phyloP scores from a whole-genome alignment of 2,329 filamentous ascomycete genomes.

The Nemania serpens region DNA sequence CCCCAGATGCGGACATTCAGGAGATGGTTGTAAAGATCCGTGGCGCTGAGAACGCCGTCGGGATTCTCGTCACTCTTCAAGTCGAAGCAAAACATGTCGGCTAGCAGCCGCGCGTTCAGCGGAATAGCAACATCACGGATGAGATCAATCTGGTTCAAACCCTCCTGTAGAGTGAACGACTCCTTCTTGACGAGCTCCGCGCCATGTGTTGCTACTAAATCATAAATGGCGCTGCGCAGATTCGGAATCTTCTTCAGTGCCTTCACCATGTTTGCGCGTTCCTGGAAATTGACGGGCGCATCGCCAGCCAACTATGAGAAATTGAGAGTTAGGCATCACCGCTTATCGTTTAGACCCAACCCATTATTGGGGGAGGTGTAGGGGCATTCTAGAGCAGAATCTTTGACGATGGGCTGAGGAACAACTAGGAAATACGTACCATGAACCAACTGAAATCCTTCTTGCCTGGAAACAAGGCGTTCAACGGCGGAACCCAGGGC shows the following conservation, averaged over 20 bases:
- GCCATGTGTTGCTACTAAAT: conserved; percentile 43
- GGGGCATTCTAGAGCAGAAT: conserved; percentile 27
- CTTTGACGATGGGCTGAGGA: too few relatives aligned
- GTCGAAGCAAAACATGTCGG: conserved; percentile 63
- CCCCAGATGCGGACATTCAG: conserved; percentile 52
- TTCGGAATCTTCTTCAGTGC: conserved; percentile 44
- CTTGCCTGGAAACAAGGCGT: too few relatives aligned
- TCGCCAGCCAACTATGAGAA: conserved; percentile 37
- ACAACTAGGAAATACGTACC: too few relatives aligned
- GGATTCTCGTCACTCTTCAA: conserved; percentile 60
- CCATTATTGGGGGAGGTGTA: too few relatives aligned
- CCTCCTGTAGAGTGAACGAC: conserved; percentile 44
- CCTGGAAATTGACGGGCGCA: neutral
- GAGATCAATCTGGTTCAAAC: conserved; percentile 48
- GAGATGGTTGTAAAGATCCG: conserved; percentile 50
- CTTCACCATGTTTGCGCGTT: conserved; percentile 34
- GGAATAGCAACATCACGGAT: conserved; percentile 63
- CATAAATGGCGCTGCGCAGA: conserved; percentile 39
- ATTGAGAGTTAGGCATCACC: too few relatives aligned
- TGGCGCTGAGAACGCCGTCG: conserved; percentile 48
- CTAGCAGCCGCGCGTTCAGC: conserved; percentile 58
- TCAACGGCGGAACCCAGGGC: too few relatives aligned
- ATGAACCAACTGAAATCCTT: too few relatives aligned
- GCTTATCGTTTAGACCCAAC: too few relatives aligned
- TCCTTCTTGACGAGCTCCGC: conserved; percentile 48